These are phyloP conservation scores for Stipa capillata DNA, from an alignment of 176 grass and related monocot genomes.

Conservation along the genomic window DNA sequence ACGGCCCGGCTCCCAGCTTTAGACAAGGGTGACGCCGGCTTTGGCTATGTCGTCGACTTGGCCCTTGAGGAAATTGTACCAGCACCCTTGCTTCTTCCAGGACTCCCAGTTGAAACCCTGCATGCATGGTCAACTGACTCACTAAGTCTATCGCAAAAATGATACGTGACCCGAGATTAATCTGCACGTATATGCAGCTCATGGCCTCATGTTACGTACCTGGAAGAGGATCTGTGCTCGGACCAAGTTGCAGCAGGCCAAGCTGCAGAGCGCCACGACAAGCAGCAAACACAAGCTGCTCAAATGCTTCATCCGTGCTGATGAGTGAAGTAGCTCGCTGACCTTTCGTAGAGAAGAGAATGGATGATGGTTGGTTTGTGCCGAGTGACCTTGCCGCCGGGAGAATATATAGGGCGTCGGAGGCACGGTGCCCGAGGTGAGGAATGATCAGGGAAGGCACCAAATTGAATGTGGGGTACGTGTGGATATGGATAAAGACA, in stretches of 20 bases:
- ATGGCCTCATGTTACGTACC: conserved; percentile 29
- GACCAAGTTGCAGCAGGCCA: background rate
- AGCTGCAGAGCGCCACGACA: conserved; percentile 17
- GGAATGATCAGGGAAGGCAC: background rate
- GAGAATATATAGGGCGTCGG: background rate
- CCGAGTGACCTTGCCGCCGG: background rate
- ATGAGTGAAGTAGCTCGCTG: background rate
- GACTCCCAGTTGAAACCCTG: conserved; percentile 91
- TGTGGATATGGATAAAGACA: background rate
- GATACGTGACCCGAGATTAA: too few relatives aligned
- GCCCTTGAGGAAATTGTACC: conserved; percentile 48
- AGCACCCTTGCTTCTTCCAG: conserved; percentile 55
- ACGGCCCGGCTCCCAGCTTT: too few relatives aligned
- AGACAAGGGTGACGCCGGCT: conserved; percentile 56
- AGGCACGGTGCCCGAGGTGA: background rate
- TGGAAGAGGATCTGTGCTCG: conserved; percentile 61
- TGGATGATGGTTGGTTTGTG: background rate
- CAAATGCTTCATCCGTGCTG: background rate
- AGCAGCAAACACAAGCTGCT: conserved; percentile 15
- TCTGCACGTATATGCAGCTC: too few relatives aligned
- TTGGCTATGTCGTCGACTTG: conserved; percentile 46
- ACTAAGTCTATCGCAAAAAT: background rate
- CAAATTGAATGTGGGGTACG: conserved; percentile 1
- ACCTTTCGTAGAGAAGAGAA: background rate
- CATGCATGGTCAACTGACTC: background rate